A percentile compares a stretch with the other conserved stretches of the same genome.
Evolutionary conservation across 2,329 filamentous ascomycete genomes (phyloP).

Genomic region (Stemphylium beticola): DNA sequence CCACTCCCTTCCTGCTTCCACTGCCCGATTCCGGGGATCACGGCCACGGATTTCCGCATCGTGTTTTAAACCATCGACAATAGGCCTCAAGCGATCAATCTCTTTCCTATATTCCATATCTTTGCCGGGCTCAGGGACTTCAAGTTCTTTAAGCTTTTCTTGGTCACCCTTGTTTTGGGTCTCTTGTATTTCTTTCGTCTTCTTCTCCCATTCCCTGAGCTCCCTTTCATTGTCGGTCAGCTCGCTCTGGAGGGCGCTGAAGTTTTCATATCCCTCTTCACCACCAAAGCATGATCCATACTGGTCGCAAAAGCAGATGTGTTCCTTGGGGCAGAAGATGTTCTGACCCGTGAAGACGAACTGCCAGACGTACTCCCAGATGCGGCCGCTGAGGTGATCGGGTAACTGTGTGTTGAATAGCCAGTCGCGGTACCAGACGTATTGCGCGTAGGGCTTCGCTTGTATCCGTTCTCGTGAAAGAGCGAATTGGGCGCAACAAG

Average conservation of each 20-base stretch:
- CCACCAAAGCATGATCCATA: constrained; percentile 67
- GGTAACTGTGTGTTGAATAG: constrained; percentile 62
- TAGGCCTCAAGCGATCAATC: constrained; percentile 52
- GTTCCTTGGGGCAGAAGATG: constrained; percentile 59
- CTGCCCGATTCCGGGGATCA: constrained; percentile 59
- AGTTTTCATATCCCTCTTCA: constrained; percentile 56
- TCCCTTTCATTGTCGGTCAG: constrained; percentile 51
- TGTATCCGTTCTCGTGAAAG: constrained; percentile 64
- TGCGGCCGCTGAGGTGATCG: constrained; percentile 63
- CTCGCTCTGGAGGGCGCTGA: constrained; percentile 54
- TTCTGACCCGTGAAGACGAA: constrained; percentile 63
- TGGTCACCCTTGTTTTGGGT: constrained; percentile 34
- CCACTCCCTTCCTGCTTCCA: constrained; percentile 61
- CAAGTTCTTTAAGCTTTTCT: constrained; percentile 39
- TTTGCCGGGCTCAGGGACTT: constrained; percentile 51
- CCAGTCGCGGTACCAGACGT: constrained; percentile 66
- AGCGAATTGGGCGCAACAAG: constrained; percentile 70
- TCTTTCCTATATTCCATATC: constrained; percentile 52
- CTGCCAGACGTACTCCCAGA: constrained; percentile 71
- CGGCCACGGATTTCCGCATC: constrained; percentile 59
- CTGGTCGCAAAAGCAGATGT: constrained; percentile 68
- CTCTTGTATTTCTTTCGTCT: constrained; percentile 45
- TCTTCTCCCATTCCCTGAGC: constrained; percentile 50
- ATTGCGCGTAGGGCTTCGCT: constrained; percentile 59
- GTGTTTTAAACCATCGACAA: constrained; percentile 51